Base-by-base conservation (phyloP, 768 basidiomycete species). In the Xerocomus potaroensis region DNA sequence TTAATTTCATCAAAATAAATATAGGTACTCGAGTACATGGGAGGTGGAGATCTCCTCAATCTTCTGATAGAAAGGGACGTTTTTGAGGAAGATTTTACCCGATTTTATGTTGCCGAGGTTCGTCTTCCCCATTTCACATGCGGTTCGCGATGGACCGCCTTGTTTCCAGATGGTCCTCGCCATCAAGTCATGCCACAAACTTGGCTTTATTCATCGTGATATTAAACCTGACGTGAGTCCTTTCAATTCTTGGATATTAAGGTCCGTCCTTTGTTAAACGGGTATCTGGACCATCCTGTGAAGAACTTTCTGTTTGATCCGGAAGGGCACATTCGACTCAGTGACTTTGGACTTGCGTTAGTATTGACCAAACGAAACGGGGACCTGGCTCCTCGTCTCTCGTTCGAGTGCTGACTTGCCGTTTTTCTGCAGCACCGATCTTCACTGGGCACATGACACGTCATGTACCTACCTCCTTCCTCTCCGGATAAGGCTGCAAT, bases 291-390 rank as follows among this genome's bases (percentile, higher is more conserved):
- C 46, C 52, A 39, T 64, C 49, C 56, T 50, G 35, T 47, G 64
- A n/a, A 92, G 90, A 97, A 98, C 67, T 98, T 97, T 73, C 75
- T 98, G 43, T 94, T 98, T 71, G 87, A 90, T 67, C 84, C 87
- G 45, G 76, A 89, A 52, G 95, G 94, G 10, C 94, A 98, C 70
- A 87, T 99, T 68, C 86, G 84, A 68, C 80, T 98, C 48, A 90
- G 88, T 62, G 95, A 97, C 68, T 97, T 98, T 65, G 95, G 95
- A 31, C 74, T 98, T 56, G 94, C 94, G 77, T 96, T 68, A 72
- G 91, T 84, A 38, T 54, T 62, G 46, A 49, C 45, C 53, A 59
- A 56, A 42, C 52, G 34, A 33, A 40, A 31, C 45, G 62, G 59
- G 59, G 57, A 62, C 46, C 49, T 53, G 44, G 51, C 29, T 46